Conservation (phyloP, 164 flowering plant species). For the Hamamelis virginiana region DNA sequence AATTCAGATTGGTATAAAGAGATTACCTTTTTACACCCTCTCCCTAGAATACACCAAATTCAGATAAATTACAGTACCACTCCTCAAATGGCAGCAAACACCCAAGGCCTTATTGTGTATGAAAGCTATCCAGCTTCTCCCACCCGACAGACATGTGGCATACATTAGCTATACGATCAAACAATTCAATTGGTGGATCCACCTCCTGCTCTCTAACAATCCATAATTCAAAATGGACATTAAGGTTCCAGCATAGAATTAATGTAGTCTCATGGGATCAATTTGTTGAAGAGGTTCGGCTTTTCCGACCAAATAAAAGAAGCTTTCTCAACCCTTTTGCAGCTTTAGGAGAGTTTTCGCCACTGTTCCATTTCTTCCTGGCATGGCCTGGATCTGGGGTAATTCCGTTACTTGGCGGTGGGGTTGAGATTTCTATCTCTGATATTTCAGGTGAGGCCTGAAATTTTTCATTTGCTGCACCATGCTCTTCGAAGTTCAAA, state of each 20-base stretch:
- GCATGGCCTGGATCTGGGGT: slow-evolving; percentile 37
- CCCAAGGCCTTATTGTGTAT: slow-evolving; percentile 20
- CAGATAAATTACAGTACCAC: slow-evolving; percentile 9
- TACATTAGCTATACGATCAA: background rate
- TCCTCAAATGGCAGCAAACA: slow-evolving; percentile 19
- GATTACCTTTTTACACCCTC: slow-evolving; percentile 7
- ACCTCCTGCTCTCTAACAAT: slow-evolving; percentile 5
- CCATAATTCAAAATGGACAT: background rate
- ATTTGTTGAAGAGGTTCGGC: slow-evolving; percentile 16
- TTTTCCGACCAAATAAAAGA: slow-evolving; percentile 66
- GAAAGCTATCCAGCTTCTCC: slow-evolving; percentile 1
- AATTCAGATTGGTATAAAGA: background rate
- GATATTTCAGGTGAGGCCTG: slow-evolving; percentile 35
- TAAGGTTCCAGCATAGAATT: background rate
- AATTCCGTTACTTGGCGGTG: slow-evolving; percentile 36
- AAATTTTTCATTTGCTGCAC: slow-evolving; percentile 15
- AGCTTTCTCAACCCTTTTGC: slow-evolving; percentile 75
- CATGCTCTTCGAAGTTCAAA: slow-evolving; percentile 21
- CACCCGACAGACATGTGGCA: background rate
- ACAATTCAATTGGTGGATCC: background rate
- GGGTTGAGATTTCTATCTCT: slow-evolving; percentile 51
- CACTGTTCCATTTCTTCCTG: slow-evolving; percentile 70
- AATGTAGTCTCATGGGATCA: slow-evolving; percentile 11
- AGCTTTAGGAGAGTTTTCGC: slow-evolving; percentile 50
- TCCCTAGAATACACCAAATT: background rate